Base-by-base conservation (phyloP, 208 protist genomes). In the Crithidia mellificae region DNA sequence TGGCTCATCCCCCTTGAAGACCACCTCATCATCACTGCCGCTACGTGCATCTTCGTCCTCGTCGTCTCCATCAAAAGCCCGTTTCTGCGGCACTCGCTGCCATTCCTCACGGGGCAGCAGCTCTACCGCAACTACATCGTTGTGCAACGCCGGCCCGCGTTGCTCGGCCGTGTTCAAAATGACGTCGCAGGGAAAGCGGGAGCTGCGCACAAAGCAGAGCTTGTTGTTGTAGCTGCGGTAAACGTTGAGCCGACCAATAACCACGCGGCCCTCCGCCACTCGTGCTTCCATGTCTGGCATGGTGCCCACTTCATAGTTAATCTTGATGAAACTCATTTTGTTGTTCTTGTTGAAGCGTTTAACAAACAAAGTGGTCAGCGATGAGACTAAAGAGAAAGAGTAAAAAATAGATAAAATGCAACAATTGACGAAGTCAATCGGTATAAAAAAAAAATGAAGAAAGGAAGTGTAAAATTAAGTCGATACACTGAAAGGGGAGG, bases 91-190 rank as follows among this genome's bases (percentile, higher is more conserved):
- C 14, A 41, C 68, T 0, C 0, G 22, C 27, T 59, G 58, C 64
- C 63, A 70, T 62, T 77, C 49, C 32, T 70, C 25, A 2, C 54
- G 27, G 25, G 59, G 65, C 34, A 78, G 12, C 24, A 94, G 63
- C 56, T 81, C 53, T n/a, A 92, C 76, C n/a, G 88, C 88, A 0
- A 92, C 88, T 17, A 94, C 73, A 27, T 94, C 89, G 30, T 64
- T 71, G 63, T 90, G 78, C 52, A 87, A 53, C 8, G 72, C 82
- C 14, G 47, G 20, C 0, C 78, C 73, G 14, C 77, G 63, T 39
- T 55, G 65, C 24, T 85, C 72, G 0, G 56, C 15, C 11, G 68
- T 62, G 52, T 77, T 79, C 32, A 94, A 36, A 6, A 90, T 66
- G 15, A 94, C 72, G 49, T 91, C 86, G 29, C 46, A 63, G 25